Conservation (phyloP, 2,329 filamentous ascomycete genomes). For the Curvularia verruculosa region DNA sequence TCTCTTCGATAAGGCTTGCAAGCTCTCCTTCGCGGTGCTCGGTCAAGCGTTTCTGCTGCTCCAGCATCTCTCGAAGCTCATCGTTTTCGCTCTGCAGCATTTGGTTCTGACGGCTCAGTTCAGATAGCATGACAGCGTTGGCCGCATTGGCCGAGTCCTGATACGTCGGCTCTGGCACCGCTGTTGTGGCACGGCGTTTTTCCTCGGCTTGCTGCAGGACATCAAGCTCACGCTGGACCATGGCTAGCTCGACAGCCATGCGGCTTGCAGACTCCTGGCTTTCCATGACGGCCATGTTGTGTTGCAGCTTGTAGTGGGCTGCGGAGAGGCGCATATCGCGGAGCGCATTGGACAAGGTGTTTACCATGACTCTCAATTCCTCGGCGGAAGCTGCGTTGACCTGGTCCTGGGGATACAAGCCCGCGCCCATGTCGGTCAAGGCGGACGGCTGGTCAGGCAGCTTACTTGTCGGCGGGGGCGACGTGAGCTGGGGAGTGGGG, state of each 20-base stretch:
- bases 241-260: conserved; percentile 87
- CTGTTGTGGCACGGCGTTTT: conserved; percentile 64
- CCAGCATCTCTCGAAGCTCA: conserved; percentile 67
- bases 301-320: conserved; percentile 89
- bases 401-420: conserved; percentile 57
- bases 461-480: conserved; percentile 54
- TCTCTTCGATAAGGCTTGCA: conserved; percentile 73
- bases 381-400: conserved; percentile 59
- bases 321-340: conserved; percentile 78
- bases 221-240: conserved; percentile 87
- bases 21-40: conserved; percentile 78
- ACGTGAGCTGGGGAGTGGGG: conserved; percentile 55
- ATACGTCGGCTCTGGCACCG: conserved; percentile 59
- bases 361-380: conserved; percentile 61
- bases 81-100: conserved; percentile 70
- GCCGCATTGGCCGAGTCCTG: conserved; percentile 57
- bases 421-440: conserved; percentile 44
- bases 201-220: conserved; percentile 78
- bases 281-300: conserved; percentile 82
- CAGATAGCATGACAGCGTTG: conserved; percentile 62
- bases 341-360: conserved; percentile 59
- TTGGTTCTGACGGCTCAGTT: conserved; percentile 63
- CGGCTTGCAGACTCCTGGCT: conserved; percentile 84
- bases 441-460: conserved; percentile 34
- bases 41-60: conserved; percentile 77